Base-by-base conservation (phyloP, 2,329 filamentous ascomycete species). In the Coniella vitis region DNA sequence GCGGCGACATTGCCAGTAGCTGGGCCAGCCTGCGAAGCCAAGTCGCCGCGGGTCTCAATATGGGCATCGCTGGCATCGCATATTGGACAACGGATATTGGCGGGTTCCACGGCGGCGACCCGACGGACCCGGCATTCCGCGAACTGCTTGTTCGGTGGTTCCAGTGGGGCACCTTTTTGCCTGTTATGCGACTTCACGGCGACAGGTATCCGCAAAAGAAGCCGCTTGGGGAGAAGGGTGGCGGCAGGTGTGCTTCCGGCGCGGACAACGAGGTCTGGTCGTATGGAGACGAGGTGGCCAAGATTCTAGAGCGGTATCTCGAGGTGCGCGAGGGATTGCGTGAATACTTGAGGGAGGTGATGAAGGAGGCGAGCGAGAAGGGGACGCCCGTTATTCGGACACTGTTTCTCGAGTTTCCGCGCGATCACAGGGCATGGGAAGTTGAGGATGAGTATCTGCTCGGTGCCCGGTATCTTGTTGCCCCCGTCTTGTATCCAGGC, bases 61-160 rank as follows among this genome's bases (percentile, higher is more conserved):
- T 84, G 76, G 82, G 79, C 0, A 64, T 85, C 4, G 70, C 79
- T 0, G 82, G 82, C 0, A 70, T 85, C 9, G 74, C 79, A 0
- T 84, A 81, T 81, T 86, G 79, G 79, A 86, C 82, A 0, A 86
- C 81, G 1, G 82, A 86, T 56, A 85, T 86, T 45, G 82, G 83
- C 2, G 83, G 83, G 1, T 86, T 86, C 58, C 81, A 85, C 57
- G 81, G 81, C 4, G 82, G 82, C 0, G 70, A 81, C 52, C 78
- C 80, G 0, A 61, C 67, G 1, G 73, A 82, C 40, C 63, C 67
- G 1, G 66, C 57, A 0, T 86, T 85, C 62, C 69, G 79, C 7
- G 82, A 86, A 58, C 64, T 86, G 0, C 79, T 85, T 50, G 74
- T 80, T 1, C 67, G 83, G 2, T 86, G 82, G 83, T 86, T 86